phyloP scores from a whole-genome alignment of 2,329 filamentous ascomycete genomes.

The Xylaria multiplex region DNA sequence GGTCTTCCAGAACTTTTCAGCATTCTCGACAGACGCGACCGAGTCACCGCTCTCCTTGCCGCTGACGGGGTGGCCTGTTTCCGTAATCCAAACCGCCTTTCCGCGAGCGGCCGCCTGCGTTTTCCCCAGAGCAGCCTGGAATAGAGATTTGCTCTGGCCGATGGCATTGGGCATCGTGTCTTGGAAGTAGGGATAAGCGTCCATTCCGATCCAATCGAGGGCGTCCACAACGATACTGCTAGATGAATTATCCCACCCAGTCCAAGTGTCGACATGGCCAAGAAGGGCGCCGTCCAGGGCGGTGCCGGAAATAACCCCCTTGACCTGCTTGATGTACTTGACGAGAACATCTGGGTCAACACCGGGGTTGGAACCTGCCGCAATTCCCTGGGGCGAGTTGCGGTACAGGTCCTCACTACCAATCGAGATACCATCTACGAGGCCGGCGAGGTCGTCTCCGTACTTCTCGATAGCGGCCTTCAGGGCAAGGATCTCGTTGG shows the following conservation, averaged over 20 bases:
- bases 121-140: conserved; percentile 71
- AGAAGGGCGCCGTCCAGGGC: conserved; percentile 66
- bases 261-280: conserved; percentile 93
- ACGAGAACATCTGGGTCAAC: conserved; percentile 69
- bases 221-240: conserved; percentile 76
- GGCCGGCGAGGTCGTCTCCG: conserved; percentile 69
- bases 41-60: conserved; percentile 71
- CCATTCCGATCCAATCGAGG: conserved; percentile 83
- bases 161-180: conserved; percentile 73
- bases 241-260: conserved; percentile 76
- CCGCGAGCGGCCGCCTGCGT: conserved; percentile 68
- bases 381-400: conserved; percentile 74
- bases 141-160: conserved; percentile 70
- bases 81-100: conserved; percentile 85
- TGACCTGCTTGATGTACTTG: conserved; percentile 76
- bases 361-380: conserved; percentile 70
- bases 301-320: conserved; percentile 71
- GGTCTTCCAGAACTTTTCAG: conserved; percentile 81
- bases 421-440: conserved; percentile 84
- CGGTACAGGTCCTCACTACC: conserved; percentile 90
- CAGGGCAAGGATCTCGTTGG: conserved; percentile 79
- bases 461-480: conserved; percentile 74
- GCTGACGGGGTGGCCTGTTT: conserved; percentile 86
- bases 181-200: conserved; percentile 89
- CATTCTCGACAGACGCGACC: conserved; percentile 72